Evolutionary conservation across 1,284 basidiomycete genomes (phyloP), one percentile per base, ranked within the genome.

Genomic region (Stygiomarasmius scandens): DNA sequence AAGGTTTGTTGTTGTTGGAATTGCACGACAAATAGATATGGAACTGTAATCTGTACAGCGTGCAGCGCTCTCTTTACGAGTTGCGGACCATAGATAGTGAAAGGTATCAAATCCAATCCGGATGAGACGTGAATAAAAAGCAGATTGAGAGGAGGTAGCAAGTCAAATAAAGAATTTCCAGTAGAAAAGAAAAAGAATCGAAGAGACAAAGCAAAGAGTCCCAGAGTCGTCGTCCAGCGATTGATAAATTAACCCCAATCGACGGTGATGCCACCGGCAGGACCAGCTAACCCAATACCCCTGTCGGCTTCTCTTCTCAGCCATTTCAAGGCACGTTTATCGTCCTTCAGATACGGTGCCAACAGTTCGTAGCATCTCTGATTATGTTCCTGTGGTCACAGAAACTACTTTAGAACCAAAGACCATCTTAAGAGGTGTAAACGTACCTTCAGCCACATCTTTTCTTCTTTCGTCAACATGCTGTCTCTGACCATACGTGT

Each of bases 331-430:
- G 93, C 92, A 19, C 90, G 83, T 69, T 89, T 86, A 72, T 96
- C 94, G 46, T 90, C 84, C 61, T 85, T 83, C 55, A 98, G 75
- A 58, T 85, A 76, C 0, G 92, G 92, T 60, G 86, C 84, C n/a
- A n/a, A n/a, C n/a, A n/a, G n/a, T n/a, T n/a, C n/a, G 49, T 83
- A 78, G 66, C 88, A 96, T 57, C 78, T 82, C 68, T 85, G 85
- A 72, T 99, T 97, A 72, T 99, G 96, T 29, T 87, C 86, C 87
- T 90, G 58, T n/a, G n/a, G n/a, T n/a, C n/a, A n/a, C n/a, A n/a
- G n/a, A n/a, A n/a, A n/a, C n/a, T n/a, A n/a, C n/a, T n/a, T n/a
- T n/a, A n/a, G n/a, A n/a, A n/a, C n/a, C n/a, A n/a, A n/a, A n/a
- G n/a, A n/a, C n/a, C n/a, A n/a, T n/a, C n/a, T n/a, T n/a, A n/a